phyloP scores from a whole-genome alignment of 2,329 filamentous ascomycete species.

The Xylariaceae sp. region DNA sequence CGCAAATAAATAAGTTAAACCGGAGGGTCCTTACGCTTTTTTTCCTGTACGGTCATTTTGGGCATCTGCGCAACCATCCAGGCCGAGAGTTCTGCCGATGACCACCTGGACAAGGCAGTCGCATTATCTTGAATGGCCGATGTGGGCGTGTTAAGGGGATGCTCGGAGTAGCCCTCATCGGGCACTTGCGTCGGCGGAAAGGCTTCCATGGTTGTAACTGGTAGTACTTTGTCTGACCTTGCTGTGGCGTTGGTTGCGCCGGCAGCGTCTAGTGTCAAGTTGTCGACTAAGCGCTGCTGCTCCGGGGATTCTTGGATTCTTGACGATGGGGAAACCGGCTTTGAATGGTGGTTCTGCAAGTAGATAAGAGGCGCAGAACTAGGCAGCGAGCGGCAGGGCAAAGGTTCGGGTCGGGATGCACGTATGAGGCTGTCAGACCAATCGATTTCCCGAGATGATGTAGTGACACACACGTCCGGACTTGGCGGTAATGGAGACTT shows the following conservation, averaged over 20 bases:
- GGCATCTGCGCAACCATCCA: slow-evolving; percentile 49
- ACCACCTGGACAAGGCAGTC: slow-evolving; percentile 34
- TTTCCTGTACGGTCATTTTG: slow-evolving; percentile 44
- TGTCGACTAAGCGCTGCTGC: background rate
- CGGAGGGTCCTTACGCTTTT: slow-evolving; percentile 39
- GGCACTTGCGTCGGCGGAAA: slow-evolving; percentile 54
- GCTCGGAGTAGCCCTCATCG: slow-evolving; percentile 85
- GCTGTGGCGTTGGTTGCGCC: slow-evolving; percentile 4
- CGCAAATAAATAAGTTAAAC: no score
- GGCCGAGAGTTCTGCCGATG: slow-evolving; percentile 42
- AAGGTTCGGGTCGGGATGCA: slow-evolving; percentile 6
- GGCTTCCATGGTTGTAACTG: slow-evolving; percentile 34
- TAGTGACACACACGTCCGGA: slow-evolving; percentile 10
- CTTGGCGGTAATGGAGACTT: background rate
- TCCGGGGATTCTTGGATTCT: background rate
- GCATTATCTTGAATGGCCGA: slow-evolving; percentile 29
- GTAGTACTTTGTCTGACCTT: background rate
- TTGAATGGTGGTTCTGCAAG: background rate
- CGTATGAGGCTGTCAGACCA: slow-evolving; percentile 9
- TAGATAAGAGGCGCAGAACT: slow-evolving; percentile 6
- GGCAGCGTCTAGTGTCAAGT: background rate
- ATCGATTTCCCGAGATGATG: slow-evolving; percentile 9
- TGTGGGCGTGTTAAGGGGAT: slow-evolving; percentile 49
- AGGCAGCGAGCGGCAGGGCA: slow-evolving; percentile 6
- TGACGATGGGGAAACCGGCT: background rate